Percentiles rank a stretch among this genome's conserved stretches.
Evolutionary conservation across 371 early-diverging fungal genomes (phyloP).

Genomic region (Mortierella sp.): DNA sequence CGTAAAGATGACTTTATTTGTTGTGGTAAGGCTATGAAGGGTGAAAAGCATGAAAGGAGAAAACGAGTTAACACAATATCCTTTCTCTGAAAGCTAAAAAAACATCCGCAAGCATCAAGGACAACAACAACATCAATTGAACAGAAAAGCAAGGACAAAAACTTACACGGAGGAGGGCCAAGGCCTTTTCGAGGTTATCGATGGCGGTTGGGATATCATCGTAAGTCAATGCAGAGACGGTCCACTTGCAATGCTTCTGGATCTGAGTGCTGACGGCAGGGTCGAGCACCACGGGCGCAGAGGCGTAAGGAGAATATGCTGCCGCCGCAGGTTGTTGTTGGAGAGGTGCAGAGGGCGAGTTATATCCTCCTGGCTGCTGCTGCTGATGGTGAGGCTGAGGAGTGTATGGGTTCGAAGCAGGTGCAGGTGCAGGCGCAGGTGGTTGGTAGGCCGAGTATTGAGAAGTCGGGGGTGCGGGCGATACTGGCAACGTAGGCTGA

Average conservation of each 20-base stretch:
- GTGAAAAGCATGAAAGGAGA: background rate
- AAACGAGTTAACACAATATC: background rate
- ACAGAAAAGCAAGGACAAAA: background rate
- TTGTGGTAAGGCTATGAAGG: constrained; percentile 29
- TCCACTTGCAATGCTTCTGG: constrained; percentile 93
- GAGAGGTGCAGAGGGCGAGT: constrained; percentile 36
- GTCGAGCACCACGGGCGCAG: constrained; percentile 61
- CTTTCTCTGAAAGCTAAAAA: no score
- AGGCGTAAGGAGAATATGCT: constrained; percentile 25
- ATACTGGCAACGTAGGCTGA: constrained; percentile 1
- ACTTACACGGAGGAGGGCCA: constrained; percentile 62
- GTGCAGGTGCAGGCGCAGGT: constrained; percentile 14
- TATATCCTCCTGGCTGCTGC: constrained; percentile 26
- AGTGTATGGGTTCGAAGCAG: constrained; percentile 5
- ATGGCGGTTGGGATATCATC: constrained; percentile 93
- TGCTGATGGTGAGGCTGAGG: constrained; percentile 5
- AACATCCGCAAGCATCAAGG: background rate
- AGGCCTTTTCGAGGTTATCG: constrained; percentile 83
- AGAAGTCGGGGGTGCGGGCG: background rate
- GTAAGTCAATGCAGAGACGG: constrained; percentile 94
- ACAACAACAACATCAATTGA: background rate
- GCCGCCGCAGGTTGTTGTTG: constrained; percentile 13
- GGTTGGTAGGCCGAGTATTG: constrained; percentile 18
- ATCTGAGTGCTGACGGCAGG: constrained; percentile 76
- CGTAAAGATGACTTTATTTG: constrained; percentile 18